Evolutionary conservation across 352 stramenopile genomes (phyloP).

Genomic region (Pilasporangium apinafurcum): DNA sequence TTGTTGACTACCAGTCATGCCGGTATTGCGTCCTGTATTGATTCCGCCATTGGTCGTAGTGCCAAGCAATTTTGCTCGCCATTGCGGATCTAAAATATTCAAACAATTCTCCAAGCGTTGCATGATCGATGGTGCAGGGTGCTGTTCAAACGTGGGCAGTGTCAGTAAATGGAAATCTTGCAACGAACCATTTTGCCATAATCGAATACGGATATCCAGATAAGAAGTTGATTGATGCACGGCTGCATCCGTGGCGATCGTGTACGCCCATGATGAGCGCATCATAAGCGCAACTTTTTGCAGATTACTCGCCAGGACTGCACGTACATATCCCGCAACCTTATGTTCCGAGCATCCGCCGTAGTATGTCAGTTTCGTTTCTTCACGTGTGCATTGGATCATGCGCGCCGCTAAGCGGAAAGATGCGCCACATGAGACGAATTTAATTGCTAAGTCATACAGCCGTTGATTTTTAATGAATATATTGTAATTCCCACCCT

Average conservation of each 20-base stretch:
- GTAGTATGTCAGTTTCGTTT: slow-evolving; percentile 49
- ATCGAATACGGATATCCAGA: slow-evolving; percentile 41
- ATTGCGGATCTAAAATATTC: slow-evolving; percentile 42
- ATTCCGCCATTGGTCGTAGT: slow-evolving; percentile 33
- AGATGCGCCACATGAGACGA: slow-evolving; percentile 47
- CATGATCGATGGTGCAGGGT: slow-evolving; percentile 28
- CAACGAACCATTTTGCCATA: slow-evolving; percentile 43
- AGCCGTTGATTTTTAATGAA: slow-evolving; percentile 57
- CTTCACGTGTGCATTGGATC: slow-evolving; percentile 49
- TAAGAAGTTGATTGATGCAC: slow-evolving; percentile 47
- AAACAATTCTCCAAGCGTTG: slow-evolving; percentile 26
- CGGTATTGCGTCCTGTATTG: slow-evolving; percentile 32
- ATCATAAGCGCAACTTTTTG: slow-evolving; percentile 63
- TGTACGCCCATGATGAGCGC: slow-evolving; percentile 48
- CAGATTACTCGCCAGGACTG: slow-evolving; percentile 49
- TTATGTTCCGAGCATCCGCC: slow-evolving; percentile 36
- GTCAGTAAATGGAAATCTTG: slow-evolving; percentile 56
- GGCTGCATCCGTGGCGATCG: slow-evolving; percentile 37
- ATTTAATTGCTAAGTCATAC: slow-evolving; percentile 60
- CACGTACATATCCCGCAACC: slow-evolving; percentile 42
- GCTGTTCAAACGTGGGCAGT: slow-evolving; percentile 33
- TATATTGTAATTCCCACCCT: slow-evolving; percentile 41
- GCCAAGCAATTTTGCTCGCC: slow-evolving; percentile 45
- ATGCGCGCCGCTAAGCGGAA: slow-evolving; percentile 48
- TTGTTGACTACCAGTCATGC: slow-evolving; percentile 39